These are phyloP conservation scores for Hypholoma sublateritium DNA, from an alignment of 768 basidiomycete species.

Conservation along the genomic window DNA sequence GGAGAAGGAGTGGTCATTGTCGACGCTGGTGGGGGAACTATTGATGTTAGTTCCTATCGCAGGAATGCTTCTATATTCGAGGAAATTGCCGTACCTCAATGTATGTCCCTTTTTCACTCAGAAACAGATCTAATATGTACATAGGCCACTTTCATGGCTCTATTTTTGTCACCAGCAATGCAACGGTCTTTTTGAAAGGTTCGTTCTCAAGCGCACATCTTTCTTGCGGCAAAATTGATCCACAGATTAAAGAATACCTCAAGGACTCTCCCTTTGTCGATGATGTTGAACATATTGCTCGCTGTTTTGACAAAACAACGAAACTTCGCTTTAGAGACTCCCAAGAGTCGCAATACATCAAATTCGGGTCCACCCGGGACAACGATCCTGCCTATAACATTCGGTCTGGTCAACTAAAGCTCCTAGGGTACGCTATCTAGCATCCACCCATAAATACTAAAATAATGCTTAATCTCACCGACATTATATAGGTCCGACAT, in stretches of 20 bases:
- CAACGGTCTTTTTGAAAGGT: constrained; percentile 8
- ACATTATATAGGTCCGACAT: constrained; percentile 25
- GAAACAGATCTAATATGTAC: background rate
- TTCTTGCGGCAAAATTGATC: background rate
- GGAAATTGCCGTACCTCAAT: constrained; percentile 47
- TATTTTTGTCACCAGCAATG: constrained; percentile 21
- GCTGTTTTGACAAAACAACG: constrained; percentile 44
- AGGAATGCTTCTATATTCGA: constrained; percentile 30
- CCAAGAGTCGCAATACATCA: constrained; percentile 39
- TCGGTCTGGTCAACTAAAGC: constrained; percentile 45
- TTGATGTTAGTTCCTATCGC: constrained; percentile 55
- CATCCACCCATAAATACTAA: too few relatives aligned
- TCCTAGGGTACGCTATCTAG: constrained; percentile 24
- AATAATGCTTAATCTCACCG: too few relatives aligned
- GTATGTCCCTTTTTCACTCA: constrained; percentile 22
- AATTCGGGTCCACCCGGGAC: constrained; percentile 41
- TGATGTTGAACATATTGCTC: constrained; percentile 36
- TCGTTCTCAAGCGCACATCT: background rate
- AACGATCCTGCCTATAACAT: constrained; percentile 37
- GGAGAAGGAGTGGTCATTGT: constrained; percentile 33
- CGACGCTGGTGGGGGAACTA: constrained; percentile 62
- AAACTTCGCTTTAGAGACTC: constrained; percentile 40
- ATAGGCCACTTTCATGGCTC: constrained; percentile 50
- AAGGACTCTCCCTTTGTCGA: constrained; percentile 4
- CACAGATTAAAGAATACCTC: constrained; percentile 33